Evolutionary conservation across 2,329 filamentous ascomycete genomes (phyloP).

Genomic region (Coleophoma crateriformis): DNA sequence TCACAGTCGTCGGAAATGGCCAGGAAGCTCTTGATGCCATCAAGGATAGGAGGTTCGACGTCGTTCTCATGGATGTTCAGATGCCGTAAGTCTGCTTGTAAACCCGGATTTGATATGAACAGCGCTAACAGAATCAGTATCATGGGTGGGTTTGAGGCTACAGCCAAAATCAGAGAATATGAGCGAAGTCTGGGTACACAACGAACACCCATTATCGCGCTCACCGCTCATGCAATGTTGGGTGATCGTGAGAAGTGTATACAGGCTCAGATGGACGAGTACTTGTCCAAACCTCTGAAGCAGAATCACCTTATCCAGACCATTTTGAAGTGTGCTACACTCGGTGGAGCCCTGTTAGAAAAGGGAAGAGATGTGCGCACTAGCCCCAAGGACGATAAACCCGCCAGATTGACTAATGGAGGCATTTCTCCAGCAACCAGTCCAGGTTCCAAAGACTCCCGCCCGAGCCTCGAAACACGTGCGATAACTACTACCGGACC

Average conservation of each 20-base stretch:
- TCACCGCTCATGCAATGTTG: conserved; percentile 98
- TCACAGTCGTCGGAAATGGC: conserved; percentile 92
- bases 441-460: conserved; percentile 14
- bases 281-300: conserved; percentile 92
- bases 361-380: conserved; percentile 58
- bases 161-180: conserved; percentile 92
- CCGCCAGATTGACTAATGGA: conserved; percentile 13
- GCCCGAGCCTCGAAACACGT: conserved; percentile 54
- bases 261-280: conserved; percentile 98
- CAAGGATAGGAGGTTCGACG: conserved; percentile 87
- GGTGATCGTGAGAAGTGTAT: conserved; percentile 98
- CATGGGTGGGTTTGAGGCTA: conserved; percentile 92
- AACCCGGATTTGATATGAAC: conserved; percentile 23
- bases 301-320: conserved; percentile 97
- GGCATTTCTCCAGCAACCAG: conserved; percentile 8
- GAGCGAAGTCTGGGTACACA: conserved; percentile 76
- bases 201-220: conserved; percentile 89
- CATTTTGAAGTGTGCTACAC: conserved; percentile 91
- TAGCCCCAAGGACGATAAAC: conserved; percentile 22
- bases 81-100: conserved; percentile 90
- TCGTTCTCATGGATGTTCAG: conserved; percentile 98
- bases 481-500: conserved; percentile 66
- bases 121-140: conserved; percentile 29
- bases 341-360: conserved; percentile 77
- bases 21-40: conserved; percentile 90